These are phyloP conservation scores for Plectranthus barbatus DNA, from an alignment of 257 asterid genomes.

Conservation along the genomic window DNA sequence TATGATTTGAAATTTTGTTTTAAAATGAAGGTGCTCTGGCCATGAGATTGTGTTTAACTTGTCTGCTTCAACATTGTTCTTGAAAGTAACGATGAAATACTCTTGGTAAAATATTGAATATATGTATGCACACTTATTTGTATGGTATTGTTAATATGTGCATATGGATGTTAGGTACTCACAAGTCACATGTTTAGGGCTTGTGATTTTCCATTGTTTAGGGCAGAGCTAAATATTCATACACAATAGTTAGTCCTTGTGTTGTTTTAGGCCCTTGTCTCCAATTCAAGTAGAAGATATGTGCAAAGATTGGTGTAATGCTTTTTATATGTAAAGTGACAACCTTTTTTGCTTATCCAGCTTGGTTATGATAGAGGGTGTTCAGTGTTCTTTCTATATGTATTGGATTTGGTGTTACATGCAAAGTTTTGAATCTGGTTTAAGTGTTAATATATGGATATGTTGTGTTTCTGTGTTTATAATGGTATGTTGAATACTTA, in stretches of 20 bases:
- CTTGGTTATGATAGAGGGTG: not conserved
- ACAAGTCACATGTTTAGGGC: too few relatives aligned
- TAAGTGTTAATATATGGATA: not conserved
- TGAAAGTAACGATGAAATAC: not conserved
- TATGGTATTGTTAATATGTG: not conserved
- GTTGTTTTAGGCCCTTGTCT: not conserved
- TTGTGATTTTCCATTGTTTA: not conserved
- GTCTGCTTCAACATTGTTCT: not conserved
- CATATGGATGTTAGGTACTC: not conserved
- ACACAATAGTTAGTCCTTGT: not conserved
- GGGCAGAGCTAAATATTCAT: not conserved
- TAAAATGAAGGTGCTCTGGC: not conserved
- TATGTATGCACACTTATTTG: not conserved
- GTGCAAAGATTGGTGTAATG: not conserved
- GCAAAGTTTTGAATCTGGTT: not conserved
- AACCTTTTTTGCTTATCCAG: not conserved
- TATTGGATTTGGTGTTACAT: not conserved
- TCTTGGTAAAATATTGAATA: too few relatives aligned
- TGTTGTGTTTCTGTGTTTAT: not conserved
- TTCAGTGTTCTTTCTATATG: not conserved
- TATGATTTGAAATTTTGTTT: not conserved
- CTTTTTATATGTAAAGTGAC: not conserved
- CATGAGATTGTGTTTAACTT: not conserved
- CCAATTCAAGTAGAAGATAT: not conserved
- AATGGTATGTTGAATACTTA: not conserved